Base-by-base conservation (phyloP, 371 early-diverging fungal species). In the Mortierella sp. region DNA sequence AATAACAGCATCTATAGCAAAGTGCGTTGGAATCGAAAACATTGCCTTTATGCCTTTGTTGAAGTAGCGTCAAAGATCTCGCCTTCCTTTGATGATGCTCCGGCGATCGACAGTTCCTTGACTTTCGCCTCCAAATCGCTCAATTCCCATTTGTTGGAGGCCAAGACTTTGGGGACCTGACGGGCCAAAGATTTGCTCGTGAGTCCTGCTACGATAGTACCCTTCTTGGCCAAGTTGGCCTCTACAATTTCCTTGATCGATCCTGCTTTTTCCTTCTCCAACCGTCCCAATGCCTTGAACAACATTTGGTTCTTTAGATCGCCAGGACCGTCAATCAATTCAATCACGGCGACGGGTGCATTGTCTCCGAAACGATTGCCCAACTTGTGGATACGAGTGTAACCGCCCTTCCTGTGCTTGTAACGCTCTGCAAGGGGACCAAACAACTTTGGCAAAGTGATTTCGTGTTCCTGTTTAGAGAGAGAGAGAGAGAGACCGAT, bases 321-420 rank as follows among this genome's bases (percentile, higher is more conserved):
- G 28, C 79, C 81, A 9, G 87, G 86, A 43, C 86, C 87, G 59
- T 87, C 91, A 62, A 90, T 84, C 62, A 86, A 91, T 81, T 97
- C 97, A 50, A 98, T 90, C 60, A 96, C 88, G 8, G 97, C 96
- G 84, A 93, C 89, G 4, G 95, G 95, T 4, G 96, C 96, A 60
- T 92, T 87, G 81, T 97, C 98, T 41, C 91, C 90, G 43, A 89
- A 88, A 50, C 94, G 88, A 80, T 82, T 88, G 39, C 96, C 97
- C 62, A 91, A 84, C 58, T 89, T 86, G 66, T 91, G 86, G 50
- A 98, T 84, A 24, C 98, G 93, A 16, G 95, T 95, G 82, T 95
- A 98, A 24, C 97, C 98, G 57, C 97, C 96, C 28, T 83, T 78
- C 31, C 95, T 90, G 31, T 74, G 82, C 51, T 87, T 83, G 82